These are phyloP conservation scores for Oldenlandia corymbosa DNA, from an alignment of 257 asterid species.

Conservation along the genomic window DNA sequence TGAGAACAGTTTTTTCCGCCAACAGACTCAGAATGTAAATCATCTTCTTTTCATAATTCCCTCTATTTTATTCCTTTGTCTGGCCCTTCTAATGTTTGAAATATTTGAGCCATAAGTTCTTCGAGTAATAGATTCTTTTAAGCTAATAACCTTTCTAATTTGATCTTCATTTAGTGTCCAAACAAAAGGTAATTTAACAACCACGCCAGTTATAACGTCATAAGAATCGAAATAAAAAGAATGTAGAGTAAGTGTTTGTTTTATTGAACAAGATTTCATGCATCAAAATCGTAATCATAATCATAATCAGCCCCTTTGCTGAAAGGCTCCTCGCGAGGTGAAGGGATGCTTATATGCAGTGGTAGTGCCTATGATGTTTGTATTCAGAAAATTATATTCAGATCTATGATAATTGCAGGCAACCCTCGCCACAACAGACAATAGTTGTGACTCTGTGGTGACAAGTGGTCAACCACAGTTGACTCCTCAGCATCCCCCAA, in stretches of 20 bases:
- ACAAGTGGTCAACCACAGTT: conserved; percentile 89
- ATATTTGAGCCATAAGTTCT: neutral
- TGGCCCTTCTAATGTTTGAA: neutral
- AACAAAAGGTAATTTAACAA: neutral
- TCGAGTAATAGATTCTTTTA: too few relatives aligned
- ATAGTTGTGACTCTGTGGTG: conserved; percentile 94
- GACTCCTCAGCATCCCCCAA: conserved; percentile 90
- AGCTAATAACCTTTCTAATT: too few relatives aligned
- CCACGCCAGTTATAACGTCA: neutral
- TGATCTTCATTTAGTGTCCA: too few relatives aligned
- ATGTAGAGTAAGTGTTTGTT: neutral
- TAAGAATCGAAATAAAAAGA: neutral
- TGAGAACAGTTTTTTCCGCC: conserved; percentile 86
- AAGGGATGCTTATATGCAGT: too few relatives aligned
- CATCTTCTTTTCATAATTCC: neutral
- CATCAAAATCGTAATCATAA: too few relatives aligned
- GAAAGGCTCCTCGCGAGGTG: too few relatives aligned
- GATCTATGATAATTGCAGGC: conserved; percentile 37
- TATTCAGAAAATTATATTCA: neutral
- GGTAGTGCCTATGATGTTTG: too few relatives aligned
- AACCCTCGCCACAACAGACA: conserved; percentile 77
- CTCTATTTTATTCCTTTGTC: neutral
- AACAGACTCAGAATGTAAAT: conserved; percentile 64
- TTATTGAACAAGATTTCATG: neutral
- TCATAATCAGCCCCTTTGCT: too few relatives aligned